Conservation (phyloP, 768 basidiomycete genomes). For the Lactarius indigo region DNA sequence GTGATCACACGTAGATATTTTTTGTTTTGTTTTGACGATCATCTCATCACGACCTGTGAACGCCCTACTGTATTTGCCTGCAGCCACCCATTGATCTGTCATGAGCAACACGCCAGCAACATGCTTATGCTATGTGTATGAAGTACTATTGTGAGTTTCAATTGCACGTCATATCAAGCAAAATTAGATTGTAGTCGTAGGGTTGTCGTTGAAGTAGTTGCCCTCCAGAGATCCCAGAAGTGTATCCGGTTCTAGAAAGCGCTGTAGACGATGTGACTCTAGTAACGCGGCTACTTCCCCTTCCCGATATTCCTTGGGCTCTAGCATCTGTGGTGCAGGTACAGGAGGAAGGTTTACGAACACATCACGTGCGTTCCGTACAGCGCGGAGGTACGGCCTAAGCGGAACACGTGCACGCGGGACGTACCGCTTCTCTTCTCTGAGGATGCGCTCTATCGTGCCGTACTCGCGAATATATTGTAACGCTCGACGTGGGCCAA, state of each 20-base stretch:
- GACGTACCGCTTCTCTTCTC: slow-evolving; percentile 46
- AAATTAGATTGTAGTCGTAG: slow-evolving; percentile 28
- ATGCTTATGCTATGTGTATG: not conserved
- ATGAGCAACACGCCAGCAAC: not conserved
- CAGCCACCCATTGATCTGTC: slow-evolving; percentile 4
- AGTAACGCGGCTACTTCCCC: slow-evolving; percentile 44
- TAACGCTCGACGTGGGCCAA: slow-evolving; percentile 77
- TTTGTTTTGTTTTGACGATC: slow-evolving; percentile 6
- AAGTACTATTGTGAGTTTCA: not conserved
- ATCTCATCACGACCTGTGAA: slow-evolving; percentile 16
- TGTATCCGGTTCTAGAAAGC: slow-evolving; percentile 39
- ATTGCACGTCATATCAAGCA: not conserved
- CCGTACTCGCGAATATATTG: slow-evolving; percentile 69
- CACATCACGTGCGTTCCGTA: slow-evolving; percentile 57
- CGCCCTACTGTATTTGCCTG: not conserved
- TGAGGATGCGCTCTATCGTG: slow-evolving; percentile 67
- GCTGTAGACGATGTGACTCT: slow-evolving; percentile 48
- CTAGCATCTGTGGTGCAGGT: slow-evolving; percentile 41
- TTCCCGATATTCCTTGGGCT: slow-evolving; percentile 40
- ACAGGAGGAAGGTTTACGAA: slow-evolving; percentile 66
- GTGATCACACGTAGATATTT: slow-evolving; percentile 31
- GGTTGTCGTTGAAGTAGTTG: slow-evolving; percentile 67
- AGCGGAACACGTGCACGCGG: slow-evolving; percentile 45
- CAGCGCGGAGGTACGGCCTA: slow-evolving; percentile 59
- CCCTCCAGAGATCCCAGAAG: slow-evolving; percentile 49